Evolutionary conservation across 73 alveolate genomes (phyloP), one percentile per base, ranked within the genome.

Genomic region (Paraurostyla sp.): DNA sequence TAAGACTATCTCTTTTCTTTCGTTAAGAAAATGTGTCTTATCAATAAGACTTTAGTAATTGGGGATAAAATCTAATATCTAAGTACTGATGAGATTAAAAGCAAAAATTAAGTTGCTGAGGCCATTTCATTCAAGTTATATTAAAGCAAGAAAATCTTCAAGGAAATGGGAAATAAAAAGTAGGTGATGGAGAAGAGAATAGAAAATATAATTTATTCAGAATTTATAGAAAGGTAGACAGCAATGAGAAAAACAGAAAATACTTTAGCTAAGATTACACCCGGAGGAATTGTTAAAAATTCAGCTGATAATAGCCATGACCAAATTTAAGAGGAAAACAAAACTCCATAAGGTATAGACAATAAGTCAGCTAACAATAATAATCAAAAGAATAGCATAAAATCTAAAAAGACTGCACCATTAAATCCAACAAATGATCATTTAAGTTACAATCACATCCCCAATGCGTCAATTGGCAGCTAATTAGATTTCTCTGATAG

Each of bases 11-110:
- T 83, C 2, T 83, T 83, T 42, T 13, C 60, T 36, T 83, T 83
- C 49, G 76, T 83, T 22, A 83, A 83, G 58, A 63, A 83, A 45
- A 83, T 83, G 92, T 57, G 65, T 51, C 45, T 35, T 35, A 40
- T 25, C 76, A 76, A 15, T 13, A 16, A 38, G 60, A 9, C 6
- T n/a, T 38, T n/a, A 9, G 58, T 38, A 65, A 9, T 22, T 40
- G 4, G 16, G 23, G 27, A 15, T 0, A 38, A 38, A 65, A 38
- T 38, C 16, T 4, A 33, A 38, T 32, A 13, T 15, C 35, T 38
- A 65, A 16, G 18, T 11, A 65, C 16, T 18, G 58, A 38, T 65
- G 16, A 33, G n/a, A 65, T 18, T 40, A 52, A 52, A 16, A 50
- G 78, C 25, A 60, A 60, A 30, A n/a, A 27, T 13, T 27, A 27